phyloP scores from a whole-genome alignment of 2,329 filamentous ascomycete genomes.

The Aureobasidium sp. region DNA sequence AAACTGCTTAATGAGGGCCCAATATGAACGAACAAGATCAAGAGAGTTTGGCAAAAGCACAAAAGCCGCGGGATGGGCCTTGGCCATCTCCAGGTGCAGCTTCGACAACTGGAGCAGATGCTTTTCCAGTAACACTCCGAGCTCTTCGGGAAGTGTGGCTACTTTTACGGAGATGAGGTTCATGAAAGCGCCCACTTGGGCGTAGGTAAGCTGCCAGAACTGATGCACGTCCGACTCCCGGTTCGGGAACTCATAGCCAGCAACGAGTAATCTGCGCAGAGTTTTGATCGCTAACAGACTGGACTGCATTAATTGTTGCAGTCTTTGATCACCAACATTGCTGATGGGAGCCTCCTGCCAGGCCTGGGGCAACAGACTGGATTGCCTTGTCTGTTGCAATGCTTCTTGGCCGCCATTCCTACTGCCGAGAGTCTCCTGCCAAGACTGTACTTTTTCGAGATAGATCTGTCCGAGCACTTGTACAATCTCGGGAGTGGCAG shows the following conservation, averaged over 20 bases:
- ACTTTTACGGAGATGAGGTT: conserved; percentile 51
- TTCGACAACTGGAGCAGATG: conserved; percentile 88
- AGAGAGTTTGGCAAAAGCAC: conserved; percentile 72
- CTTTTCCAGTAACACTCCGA: conserved; percentile 57
- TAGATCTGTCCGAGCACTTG: conserved; percentile 73
- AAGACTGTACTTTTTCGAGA: conserved; percentile 59
- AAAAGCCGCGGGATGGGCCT: conserved; percentile 72
- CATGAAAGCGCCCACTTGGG: conserved; percentile 71
- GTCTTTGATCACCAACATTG: conserved; percentile 43
- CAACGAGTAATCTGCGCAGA: conserved; percentile 67
- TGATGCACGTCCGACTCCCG: conserved; percentile 65
- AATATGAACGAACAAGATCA: conserved; percentile 71
- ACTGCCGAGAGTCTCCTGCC: conserved; percentile 36
- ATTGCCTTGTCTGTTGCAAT: conserved; percentile 58
- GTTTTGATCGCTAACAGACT: conserved; percentile 73
- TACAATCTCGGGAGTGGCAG: conserved; percentile 75
- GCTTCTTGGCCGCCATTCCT: conserved; percentile 44
- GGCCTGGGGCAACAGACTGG: conserved; percentile 56
- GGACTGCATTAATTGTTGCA: conserved; percentile 60
- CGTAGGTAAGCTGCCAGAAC: conserved; percentile 72
- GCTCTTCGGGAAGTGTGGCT: conserved; percentile 42
- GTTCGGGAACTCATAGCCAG: conserved; percentile 78
- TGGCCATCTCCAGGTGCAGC: conserved; percentile 79
- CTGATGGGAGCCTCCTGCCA: conserved; percentile 44
- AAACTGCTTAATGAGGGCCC: conserved; percentile 70